A percentile compares a stretch with the other conserved stretches of the same genome.
Conservation (phyloP, 2,329 filamentous ascomycete species). For the Xylaria sp. region DNA sequence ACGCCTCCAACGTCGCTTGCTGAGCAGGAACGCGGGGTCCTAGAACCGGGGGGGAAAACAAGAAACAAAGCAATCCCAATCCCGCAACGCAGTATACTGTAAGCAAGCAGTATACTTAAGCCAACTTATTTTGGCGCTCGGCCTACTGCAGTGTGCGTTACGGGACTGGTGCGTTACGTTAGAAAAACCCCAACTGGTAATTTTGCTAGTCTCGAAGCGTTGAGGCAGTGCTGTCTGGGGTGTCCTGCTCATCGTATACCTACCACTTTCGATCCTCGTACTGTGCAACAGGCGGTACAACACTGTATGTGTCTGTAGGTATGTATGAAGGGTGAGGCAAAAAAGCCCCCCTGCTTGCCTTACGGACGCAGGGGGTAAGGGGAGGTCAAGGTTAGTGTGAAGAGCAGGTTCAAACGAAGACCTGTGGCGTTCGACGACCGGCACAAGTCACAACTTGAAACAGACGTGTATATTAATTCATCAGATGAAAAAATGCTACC, state of each 20-base stretch:
- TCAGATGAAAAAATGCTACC: background rate
- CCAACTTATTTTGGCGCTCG: too few species aligned
- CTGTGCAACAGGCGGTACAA: background rate
- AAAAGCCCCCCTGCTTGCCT: background rate
- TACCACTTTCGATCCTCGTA: background rate
- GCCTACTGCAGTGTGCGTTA: background rate
- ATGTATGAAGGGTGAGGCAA: constrained; percentile 2
- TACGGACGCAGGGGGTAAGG: constrained; percentile 20
- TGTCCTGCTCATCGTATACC: background rate
- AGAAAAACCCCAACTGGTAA: background rate
- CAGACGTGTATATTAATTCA: background rate
- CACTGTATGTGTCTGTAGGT: background rate
- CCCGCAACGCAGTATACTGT: too few species aligned
- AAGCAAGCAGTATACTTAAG: too few species aligned
- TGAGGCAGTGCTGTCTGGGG: background rate
- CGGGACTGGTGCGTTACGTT: background rate
- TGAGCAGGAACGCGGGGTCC: background rate
- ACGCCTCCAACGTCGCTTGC: too few species aligned
- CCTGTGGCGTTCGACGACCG: constrained; percentile 8
- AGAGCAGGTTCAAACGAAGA: background rate
- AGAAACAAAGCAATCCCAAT: background rate
- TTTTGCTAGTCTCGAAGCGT: background rate
- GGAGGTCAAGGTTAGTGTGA: background rate
- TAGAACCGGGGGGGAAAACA: too few species aligned
- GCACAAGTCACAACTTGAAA: constrained; percentile 21